Conservation (phyloP, 352 stramenopile species). For the Phytophthora lateralis region DNA sequence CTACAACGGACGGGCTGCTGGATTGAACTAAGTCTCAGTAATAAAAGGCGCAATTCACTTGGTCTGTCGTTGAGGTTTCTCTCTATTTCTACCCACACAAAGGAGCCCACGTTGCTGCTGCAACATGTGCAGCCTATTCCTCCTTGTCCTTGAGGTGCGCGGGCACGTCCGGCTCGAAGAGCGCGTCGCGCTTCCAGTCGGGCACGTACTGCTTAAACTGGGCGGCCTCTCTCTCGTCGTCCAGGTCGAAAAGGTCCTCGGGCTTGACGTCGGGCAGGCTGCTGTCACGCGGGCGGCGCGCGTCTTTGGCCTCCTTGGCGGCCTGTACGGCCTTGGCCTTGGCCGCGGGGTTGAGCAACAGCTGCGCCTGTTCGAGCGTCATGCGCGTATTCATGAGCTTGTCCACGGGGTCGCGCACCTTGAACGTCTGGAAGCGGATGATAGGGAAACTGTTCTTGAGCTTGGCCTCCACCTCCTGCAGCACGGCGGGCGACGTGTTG, state of each 20-base stretch:
- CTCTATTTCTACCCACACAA: slow-evolving; percentile 37
- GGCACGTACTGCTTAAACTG: slow-evolving; percentile 83
- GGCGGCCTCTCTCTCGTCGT: slow-evolving; percentile 67
- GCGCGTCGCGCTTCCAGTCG: slow-evolving; percentile 85
- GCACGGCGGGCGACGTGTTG: slow-evolving; percentile 71
- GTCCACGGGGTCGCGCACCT: slow-evolving; percentile 82
- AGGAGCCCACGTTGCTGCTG: slow-evolving; percentile 8
- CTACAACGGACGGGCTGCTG: not conserved
- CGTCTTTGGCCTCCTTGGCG: slow-evolving; percentile 42
- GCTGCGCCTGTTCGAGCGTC: slow-evolving; percentile 64
- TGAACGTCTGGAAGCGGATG: slow-evolving; percentile 88
- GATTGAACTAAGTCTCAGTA: slow-evolving; percentile 20
- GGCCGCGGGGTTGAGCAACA: slow-evolving; percentile 54
- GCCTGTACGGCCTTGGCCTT: slow-evolving; percentile 40
- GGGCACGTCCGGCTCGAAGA: slow-evolving; percentile 67
- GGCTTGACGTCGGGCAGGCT: slow-evolving; percentile 42
- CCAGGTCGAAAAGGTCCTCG: slow-evolving; percentile 60
- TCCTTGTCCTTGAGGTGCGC: slow-evolving; percentile 63
- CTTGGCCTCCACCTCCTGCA: slow-evolving; percentile 79
- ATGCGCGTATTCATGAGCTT: slow-evolving; percentile 84
- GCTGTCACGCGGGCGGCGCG: slow-evolving; percentile 33
- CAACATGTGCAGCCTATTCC: slow-evolving; percentile 14
- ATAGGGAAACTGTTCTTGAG: slow-evolving; percentile 88
- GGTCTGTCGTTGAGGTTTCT: slow-evolving; percentile 21
- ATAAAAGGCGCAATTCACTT: slow-evolving; percentile 22